A percentile compares a stretch with the other conserved stretches of the same genome.
phyloP scores from a whole-genome alignment of 2,329 filamentous ascomycete species.

The Aspergillus niger region DNA sequence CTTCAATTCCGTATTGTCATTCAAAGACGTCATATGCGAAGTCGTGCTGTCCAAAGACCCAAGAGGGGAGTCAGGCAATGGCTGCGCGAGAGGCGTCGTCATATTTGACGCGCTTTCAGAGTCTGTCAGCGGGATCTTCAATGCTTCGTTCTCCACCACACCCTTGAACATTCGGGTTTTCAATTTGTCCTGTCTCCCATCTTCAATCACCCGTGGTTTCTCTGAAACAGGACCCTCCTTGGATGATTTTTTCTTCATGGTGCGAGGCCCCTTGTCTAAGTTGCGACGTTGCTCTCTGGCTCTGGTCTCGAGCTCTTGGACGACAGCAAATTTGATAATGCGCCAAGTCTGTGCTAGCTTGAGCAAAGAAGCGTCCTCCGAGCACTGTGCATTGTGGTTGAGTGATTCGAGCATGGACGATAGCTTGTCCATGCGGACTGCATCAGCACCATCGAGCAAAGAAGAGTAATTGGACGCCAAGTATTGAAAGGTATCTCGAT shows the following conservation, averaged over 20 bases:
- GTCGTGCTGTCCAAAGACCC: constrained; percentile 31
- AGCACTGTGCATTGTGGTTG: constrained; percentile 56
- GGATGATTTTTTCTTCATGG: constrained; percentile 30
- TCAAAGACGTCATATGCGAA: constrained; percentile 34
- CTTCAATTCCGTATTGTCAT: constrained; percentile 40
- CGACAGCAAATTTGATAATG: constrained; percentile 54
- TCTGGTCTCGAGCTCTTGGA: constrained; percentile 51
- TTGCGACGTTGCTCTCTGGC: constrained; percentile 34
- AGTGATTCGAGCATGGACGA: constrained; percentile 47
- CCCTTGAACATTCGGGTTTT: constrained; percentile 49
- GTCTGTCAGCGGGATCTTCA: constrained; percentile 35
- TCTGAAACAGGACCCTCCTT: constrained; percentile 33
- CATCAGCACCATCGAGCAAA: constrained; percentile 34
- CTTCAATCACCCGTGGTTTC: constrained; percentile 30
- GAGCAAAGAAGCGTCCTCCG: constrained; percentile 52
- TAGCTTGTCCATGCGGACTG: constrained; percentile 29
- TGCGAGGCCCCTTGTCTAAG: constrained; percentile 24
- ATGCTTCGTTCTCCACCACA: constrained; percentile 41
- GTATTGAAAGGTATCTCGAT: constrained; percentile 44
- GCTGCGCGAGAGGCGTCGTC: constrained; percentile 57
- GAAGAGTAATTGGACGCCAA: constrained; percentile 47
- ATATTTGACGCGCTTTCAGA: constrained; percentile 57
- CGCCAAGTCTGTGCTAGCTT: constrained; percentile 62
- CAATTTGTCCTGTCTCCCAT: constrained; percentile 39
- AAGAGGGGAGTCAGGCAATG: constrained; percentile 46